Conservation (phyloP, 164 flowering plant genomes). For the Stephania japonica region DNA sequence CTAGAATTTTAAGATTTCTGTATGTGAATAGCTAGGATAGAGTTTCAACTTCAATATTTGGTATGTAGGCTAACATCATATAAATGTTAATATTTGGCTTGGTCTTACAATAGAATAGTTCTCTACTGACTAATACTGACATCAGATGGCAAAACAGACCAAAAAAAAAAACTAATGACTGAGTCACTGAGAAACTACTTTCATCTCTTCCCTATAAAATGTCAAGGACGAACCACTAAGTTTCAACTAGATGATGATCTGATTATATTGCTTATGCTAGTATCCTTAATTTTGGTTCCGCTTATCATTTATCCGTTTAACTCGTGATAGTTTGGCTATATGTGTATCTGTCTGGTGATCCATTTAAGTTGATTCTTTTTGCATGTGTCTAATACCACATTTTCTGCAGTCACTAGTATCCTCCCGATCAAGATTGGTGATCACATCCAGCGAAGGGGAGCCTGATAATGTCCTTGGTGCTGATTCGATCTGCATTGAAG, state of each 20-base stretch:
- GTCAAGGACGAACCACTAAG: too few species aligned
- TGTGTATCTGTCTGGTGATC: neutral
- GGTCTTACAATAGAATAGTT: neutral
- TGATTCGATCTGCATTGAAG: constrained; percentile 77
- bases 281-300: neutral
- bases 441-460: constrained; percentile 55
- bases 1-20: neutral
- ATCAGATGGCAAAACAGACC: too few species aligned
- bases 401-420: constrained; percentile 72
- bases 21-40: neutral
- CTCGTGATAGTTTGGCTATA: neutral
- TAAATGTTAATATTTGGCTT: neutral
- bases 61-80: neutral
- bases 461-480: constrained; percentile 49
- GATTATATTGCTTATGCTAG: neutral
- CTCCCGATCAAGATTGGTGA: constrained; percentile 75
- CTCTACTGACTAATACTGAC: too few species aligned
- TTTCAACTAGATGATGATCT: neutral
- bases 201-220: too few species aligned
- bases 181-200: too few species aligned
- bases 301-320: neutral
- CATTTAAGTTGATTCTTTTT: neutral
- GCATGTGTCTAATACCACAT: neutral
- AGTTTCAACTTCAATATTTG: neutral
- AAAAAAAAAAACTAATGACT: too few species aligned